Evolutionary conservation across 495 filamentous ascomycete genomes (phyloP).

Genomic region (Aspergillus sclerotiicarbonarius): DNA sequence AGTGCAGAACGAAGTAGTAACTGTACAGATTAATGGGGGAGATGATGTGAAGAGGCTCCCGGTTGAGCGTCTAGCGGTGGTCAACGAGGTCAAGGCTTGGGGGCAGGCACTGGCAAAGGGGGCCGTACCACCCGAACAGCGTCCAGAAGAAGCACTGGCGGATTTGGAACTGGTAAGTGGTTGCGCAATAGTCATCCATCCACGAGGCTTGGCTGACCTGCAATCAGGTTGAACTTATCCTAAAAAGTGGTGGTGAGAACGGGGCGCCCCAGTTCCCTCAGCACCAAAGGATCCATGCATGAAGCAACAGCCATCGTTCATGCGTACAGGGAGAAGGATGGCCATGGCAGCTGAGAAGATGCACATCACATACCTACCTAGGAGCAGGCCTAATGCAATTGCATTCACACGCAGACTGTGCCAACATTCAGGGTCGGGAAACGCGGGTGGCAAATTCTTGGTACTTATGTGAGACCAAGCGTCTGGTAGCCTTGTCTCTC

Average conservation of each 20-base stretch:
- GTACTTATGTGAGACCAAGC: no score
- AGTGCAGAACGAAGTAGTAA: slow-evolving; percentile 47
- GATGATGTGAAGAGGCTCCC: slow-evolving; percentile 41
- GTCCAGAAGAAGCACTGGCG: slow-evolving; percentile 58
- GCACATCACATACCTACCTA: no score
- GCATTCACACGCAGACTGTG: no score
- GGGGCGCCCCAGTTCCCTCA: no score
- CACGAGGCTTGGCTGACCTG: background rate
- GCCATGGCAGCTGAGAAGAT: no score
- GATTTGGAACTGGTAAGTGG: slow-evolving; percentile 55
- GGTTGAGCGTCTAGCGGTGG: slow-evolving; percentile 52
- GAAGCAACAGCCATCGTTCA: no score
- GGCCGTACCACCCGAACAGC: slow-evolving; percentile 49
- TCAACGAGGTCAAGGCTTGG: slow-evolving; percentile 61
- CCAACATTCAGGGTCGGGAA: no score
- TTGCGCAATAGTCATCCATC: background rate
- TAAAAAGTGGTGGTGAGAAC: slow-evolving; percentile 20
- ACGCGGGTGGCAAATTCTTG: no score
- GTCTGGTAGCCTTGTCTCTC: no score
- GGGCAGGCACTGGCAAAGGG: slow-evolving; percentile 51
- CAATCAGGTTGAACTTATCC: slow-evolving; percentile 22
- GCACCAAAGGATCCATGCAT: no score
- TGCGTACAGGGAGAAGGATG: no score
- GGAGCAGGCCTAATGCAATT: no score
- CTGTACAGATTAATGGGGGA: slow-evolving; percentile 30